Base-by-base conservation (phyloP, 2,329 filamentous ascomycete genomes). In the Pseudonectria foliicola region DNA sequence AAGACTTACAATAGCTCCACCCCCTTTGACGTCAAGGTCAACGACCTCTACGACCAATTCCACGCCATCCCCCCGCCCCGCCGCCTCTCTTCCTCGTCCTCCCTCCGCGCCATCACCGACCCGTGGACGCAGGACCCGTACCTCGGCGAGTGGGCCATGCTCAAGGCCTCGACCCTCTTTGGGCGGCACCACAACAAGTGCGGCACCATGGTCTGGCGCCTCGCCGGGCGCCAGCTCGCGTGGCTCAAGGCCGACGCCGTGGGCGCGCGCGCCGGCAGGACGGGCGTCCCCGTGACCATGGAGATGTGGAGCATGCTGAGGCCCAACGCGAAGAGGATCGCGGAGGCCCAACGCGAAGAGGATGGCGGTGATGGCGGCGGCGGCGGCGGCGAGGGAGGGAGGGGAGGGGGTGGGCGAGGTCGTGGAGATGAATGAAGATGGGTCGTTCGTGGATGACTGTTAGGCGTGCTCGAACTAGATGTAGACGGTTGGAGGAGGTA, bases 81-180 rank as follows among this genome's bases (percentile, higher is more conserved):
- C 0, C 40, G 48, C 8, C 14, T 46, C n/a, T 24, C 42, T 6
- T 23, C 29, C 12, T 46, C 51, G 21, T 57, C 54, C 24, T 46
- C 50, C 6, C 43, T 61, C 4, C 40, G 38, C 7, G 34, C 35
- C 0, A 52, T 57, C 3, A 42, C 69, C 5, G 50, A 55, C 7
- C 7, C 16, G 3, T 53, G 46, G 46, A 47, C 37, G 10, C 33
- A 39, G 4, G 42, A 57, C 12, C 35, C 43, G 0, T 27, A 47
- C 2, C 55, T 60, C 10, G 64, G 60, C 16, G 50, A 44, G 4
- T 77, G 71, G 71, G 59, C 62, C 3, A 50, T 72, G 3, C 52
- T 76, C 12, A 71, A 72, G 38, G 73, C 73, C 0, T 73, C 71
- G 2, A 57, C 56, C 4, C 53, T 62, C 4, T 75, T 72, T 48